phyloP scores from a whole-genome alignment of 768 basidiomycete species.

The Antrodiella citrinella region DNA sequence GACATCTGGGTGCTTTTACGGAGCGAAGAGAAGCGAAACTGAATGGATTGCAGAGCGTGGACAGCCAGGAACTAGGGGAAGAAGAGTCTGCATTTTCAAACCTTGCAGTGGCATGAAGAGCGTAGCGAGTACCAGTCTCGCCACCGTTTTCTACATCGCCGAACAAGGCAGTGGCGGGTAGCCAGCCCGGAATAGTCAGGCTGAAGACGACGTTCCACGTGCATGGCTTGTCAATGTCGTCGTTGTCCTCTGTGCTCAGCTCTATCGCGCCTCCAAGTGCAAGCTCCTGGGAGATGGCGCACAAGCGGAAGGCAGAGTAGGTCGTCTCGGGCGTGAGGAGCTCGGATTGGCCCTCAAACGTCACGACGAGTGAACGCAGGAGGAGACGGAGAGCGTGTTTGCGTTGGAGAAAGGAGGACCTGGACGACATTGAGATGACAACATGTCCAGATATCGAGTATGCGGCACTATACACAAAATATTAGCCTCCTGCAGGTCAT shows the following conservation, averaged over 20 bases:
- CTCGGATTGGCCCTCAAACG: constrained; percentile 85
- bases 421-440: constrained; percentile 48
- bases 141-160: constrained; percentile 32
- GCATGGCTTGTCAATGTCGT: constrained; percentile 48
- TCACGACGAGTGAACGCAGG: constrained; percentile 63
- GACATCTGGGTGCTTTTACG: constrained; percentile 30
- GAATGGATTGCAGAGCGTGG: constrained; percentile 49
- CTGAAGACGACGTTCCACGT: constrained; percentile 77
- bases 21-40: constrained; percentile 32
- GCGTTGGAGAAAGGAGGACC: constrained; percentile 45
- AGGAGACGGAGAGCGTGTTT: constrained; percentile 42
- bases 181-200: constrained; percentile 83
- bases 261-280: constrained; percentile 44
- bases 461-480: constrained; percentile 47
- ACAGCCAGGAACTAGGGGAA: constrained; percentile 35
- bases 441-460: constrained; percentile 87
- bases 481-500: not conserved
- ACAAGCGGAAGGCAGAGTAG: constrained; percentile 64
- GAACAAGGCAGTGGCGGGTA: constrained; percentile 44
- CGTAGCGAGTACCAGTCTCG: constrained; percentile 51
- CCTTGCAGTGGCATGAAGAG: constrained; percentile 58
- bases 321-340: constrained; percentile 53
- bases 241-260: constrained; percentile 55
- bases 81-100: constrained; percentile 40
- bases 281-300: constrained; percentile 58